These are phyloP conservation scores for Domatiomyces globalis DNA, from an alignment of 2,329 filamentous ascomycete genomes.

Conservation along the genomic window DNA sequence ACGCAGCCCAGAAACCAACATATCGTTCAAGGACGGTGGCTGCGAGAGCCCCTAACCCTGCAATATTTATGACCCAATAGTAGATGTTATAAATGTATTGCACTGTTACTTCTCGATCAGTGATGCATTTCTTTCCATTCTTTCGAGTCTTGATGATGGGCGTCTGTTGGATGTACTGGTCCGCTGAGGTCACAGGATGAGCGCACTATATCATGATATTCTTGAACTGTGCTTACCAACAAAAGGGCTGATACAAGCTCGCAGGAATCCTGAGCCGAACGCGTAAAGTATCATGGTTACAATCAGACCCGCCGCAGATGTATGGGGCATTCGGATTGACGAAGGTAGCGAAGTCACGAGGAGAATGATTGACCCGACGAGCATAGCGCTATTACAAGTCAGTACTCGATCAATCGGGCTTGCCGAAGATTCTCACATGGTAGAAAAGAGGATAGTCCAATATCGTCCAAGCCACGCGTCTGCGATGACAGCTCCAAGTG, in stretches of 20 bases:
- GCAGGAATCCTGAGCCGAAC: not conserved
- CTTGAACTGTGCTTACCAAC: not conserved
- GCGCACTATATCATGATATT: not conserved
- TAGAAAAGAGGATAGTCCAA: not conserved
- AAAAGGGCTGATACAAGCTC: not conserved
- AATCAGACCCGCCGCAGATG: not conserved
- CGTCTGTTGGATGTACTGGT: conserved; percentile 48
- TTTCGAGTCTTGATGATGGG: conserved; percentile 31
- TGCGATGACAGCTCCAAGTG: conserved; percentile 44
- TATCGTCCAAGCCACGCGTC: conserved; percentile 23
- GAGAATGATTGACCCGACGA: not conserved
- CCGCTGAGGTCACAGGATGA: conserved; percentile 27
- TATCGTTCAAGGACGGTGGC: conserved; percentile 55
- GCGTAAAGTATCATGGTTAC: not conserved
- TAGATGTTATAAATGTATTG: conserved; percentile 61
- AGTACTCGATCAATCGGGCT: not conserved
- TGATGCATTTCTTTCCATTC: conserved; percentile 43
- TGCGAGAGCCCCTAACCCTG: conserved; percentile 52
- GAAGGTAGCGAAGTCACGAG: not conserved
- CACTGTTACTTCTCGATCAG: conserved; percentile 52
- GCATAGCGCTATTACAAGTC: not conserved
- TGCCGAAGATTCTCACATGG: not conserved
- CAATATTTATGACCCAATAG: conserved; percentile 60
- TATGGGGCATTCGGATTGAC: not conserved
- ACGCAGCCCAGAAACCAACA: conserved; percentile 53